Conservation (phyloP, 176 grass and related monocot species). For the Ensete glaucum region DNA sequence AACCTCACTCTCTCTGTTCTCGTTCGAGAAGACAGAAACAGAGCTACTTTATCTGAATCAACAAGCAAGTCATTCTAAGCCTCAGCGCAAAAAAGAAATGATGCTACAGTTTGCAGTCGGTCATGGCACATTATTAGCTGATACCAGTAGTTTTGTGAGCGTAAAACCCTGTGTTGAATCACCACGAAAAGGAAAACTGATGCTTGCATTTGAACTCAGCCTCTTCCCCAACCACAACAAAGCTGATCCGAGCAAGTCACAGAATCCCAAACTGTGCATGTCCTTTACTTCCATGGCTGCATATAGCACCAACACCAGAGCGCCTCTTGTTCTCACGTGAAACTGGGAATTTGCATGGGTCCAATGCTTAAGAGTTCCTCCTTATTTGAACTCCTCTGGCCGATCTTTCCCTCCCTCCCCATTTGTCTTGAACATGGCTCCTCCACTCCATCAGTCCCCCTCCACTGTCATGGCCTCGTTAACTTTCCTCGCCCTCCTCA, state of each 20-base stretch:
- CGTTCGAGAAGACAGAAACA: no score
- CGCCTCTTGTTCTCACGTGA: background rate
- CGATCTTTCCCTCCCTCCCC: background rate
- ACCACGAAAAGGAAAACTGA: background rate
- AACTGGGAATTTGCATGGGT: background rate
- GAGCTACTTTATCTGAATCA: no score
- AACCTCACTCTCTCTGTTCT: no score
- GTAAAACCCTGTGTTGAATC: no score
- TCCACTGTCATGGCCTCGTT: conserved; percentile 3
- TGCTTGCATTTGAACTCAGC: background rate
- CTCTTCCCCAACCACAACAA: background rate
- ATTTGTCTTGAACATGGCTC: conserved; percentile 1
- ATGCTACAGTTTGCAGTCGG: no score
- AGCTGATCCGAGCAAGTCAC: background rate
- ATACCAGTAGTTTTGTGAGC: no score
- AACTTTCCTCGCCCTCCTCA: conserved; percentile 16
- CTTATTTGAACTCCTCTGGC: background rate
- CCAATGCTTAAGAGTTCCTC: background rate
- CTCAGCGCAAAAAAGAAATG: no score
- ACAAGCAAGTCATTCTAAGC: no score
- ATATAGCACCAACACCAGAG: no score
- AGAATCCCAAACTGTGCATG: no score
- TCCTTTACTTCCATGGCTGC: no score
- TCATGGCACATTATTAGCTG: no score
- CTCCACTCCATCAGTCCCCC: conserved; percentile 37